phyloP scores from a whole-genome alignment of 2,329 filamentous ascomycete genomes.

The Endothia cerciana region DNA sequence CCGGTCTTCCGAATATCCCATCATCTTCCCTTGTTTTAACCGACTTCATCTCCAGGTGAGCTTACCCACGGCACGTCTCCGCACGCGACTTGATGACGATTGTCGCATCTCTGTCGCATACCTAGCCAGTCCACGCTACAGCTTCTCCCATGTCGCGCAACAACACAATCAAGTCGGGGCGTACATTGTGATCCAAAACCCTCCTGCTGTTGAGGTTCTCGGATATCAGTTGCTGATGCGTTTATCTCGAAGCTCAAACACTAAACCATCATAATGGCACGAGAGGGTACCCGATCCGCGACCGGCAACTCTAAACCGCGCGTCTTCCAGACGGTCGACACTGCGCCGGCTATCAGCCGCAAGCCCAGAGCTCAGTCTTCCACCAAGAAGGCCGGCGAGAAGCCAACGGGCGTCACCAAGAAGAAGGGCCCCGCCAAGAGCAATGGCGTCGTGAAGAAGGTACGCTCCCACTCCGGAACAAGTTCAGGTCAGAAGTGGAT shows the following conservation, averaged over 20 bases:
- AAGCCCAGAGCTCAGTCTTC: constrained; percentile 37
- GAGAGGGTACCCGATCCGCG: constrained; percentile 55
- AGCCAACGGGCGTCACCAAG: constrained; percentile 42
- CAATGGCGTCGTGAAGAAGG: constrained; percentile 40
- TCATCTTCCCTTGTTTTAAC: constrained; percentile 2
- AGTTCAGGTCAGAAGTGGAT: neutral
- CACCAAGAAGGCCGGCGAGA: constrained; percentile 35
- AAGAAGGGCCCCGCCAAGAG: constrained; percentile 44
- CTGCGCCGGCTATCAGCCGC: constrained; percentile 50
- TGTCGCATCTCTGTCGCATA: constrained; percentile 20
- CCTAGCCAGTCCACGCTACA: neutral
- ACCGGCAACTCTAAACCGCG: constrained; percentile 59
- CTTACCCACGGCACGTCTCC: constrained; percentile 16
- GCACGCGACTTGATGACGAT: constrained; percentile 14
- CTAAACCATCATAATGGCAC: constrained; percentile 45
- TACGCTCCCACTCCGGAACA: constrained; percentile 25
- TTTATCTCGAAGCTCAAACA: neutral
- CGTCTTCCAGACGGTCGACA: constrained; percentile 54
- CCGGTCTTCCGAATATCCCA: neutral
- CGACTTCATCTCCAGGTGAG: constrained; percentile 23
- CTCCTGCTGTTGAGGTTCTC: neutral
- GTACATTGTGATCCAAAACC: neutral
- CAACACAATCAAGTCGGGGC: constrained; percentile 2
- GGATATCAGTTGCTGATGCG: constrained; percentile 13
- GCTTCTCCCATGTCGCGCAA: constrained; percentile 10